These are phyloP conservation scores for Diplodia scrobiculata DNA, from an alignment of 2,329 filamentous ascomycete species.

Conservation along the genomic window DNA sequence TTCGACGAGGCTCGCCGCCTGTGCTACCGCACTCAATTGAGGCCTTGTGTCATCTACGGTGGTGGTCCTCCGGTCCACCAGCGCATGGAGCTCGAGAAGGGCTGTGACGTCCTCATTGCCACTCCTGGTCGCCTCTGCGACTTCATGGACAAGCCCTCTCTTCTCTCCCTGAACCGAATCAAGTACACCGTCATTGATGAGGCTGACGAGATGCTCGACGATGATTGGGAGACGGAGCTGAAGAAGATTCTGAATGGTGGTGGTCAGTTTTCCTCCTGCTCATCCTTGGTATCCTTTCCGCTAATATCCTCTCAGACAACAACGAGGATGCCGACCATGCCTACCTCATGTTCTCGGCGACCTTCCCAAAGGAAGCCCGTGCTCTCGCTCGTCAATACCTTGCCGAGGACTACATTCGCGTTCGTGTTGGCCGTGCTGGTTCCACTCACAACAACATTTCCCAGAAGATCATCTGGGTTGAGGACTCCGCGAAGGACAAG, in stretches of 20 bases:
- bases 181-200: slow-evolving; percentile 83
- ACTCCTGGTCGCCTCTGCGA: slow-evolving; percentile 85
- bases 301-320: slow-evolving; percentile 54
- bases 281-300: slow-evolving; percentile 31
- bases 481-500: slow-evolving; percentile 67
- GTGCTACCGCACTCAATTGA: slow-evolving; percentile 92
- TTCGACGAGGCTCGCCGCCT: slow-evolving; percentile 92
- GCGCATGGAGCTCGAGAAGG: slow-evolving; percentile 70
- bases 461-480: slow-evolving; percentile 71
- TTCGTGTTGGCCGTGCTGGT: slow-evolving; percentile 85
- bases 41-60: slow-evolving; percentile 86
- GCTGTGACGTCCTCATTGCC: slow-evolving; percentile 86
- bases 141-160: slow-evolving; percentile 71
- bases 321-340: slow-evolving; percentile 72
- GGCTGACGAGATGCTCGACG: slow-evolving; percentile 85
- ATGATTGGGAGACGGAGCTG: slow-evolving; percentile 77
- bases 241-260: slow-evolving; percentile 75
- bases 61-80: slow-evolving; percentile 74
- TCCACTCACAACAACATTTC: slow-evolving; percentile 80
- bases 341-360: slow-evolving; percentile 88
- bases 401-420: slow-evolving; percentile 70
- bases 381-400: slow-evolving; percentile 77
- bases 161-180: slow-evolving; percentile 73
- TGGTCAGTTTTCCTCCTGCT: slow-evolving; percentile 53
- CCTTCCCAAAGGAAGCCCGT: slow-evolving; percentile 80